Evolutionary conservation across 441 rosid species (phyloP).

Genomic region (Hura crepitans): DNA sequence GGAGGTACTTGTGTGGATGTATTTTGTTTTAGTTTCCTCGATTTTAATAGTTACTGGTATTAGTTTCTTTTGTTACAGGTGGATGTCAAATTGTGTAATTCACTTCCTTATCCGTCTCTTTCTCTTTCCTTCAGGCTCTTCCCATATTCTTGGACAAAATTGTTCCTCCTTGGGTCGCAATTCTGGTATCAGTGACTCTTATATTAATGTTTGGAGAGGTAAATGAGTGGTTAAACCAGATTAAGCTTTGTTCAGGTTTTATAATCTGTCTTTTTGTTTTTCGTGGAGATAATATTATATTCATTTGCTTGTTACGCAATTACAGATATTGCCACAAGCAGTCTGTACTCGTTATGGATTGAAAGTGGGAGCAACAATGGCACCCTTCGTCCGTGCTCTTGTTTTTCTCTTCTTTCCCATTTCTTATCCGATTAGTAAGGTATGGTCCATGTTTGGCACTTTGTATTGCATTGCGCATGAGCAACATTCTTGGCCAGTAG

Average conservation of each 20-base stretch:
- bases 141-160: slow-evolving; percentile 86
- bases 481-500: slow-evolving; percentile 7
- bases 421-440: slow-evolving; percentile 92
- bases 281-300: slow-evolving; percentile 1
- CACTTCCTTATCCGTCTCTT: background rate
- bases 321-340: slow-evolving; percentile 86
- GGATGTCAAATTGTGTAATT: background rate
- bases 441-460: slow-evolving; percentile 23
- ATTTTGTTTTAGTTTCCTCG: slow-evolving; percentile 8
- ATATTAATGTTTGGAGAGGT: slow-evolving; percentile 89
- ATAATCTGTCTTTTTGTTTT: background rate
- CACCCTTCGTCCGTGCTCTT: slow-evolving; percentile 73
- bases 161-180: slow-evolving; percentile 75
- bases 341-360: slow-evolving; percentile 82
- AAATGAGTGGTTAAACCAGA: background rate
- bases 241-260: background rate
- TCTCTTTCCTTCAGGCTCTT: slow-evolving; percentile 44
- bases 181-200: slow-evolving; percentile 72
- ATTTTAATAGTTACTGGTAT: too few relatives aligned
- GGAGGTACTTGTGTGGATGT: slow-evolving; percentile 54
- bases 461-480: background rate
- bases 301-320: slow-evolving; percentile 12
- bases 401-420: slow-evolving; percentile 67
- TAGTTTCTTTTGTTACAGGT: too few relatives aligned
- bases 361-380: slow-evolving; percentile 76